Conservation (phyloP, 257 asterid genomes). For the Ophiorrhiza pumila region DNA sequence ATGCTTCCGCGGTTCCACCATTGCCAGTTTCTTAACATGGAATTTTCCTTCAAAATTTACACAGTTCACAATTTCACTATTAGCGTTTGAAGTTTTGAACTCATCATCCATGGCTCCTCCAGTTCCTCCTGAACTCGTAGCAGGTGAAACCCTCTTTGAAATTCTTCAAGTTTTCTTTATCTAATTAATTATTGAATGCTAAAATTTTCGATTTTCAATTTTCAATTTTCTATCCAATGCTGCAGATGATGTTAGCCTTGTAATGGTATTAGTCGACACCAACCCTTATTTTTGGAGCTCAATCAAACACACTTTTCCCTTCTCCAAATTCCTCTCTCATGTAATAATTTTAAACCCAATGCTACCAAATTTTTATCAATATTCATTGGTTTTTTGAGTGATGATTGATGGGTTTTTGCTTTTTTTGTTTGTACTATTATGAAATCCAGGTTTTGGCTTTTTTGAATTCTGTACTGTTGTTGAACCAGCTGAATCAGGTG, state of each 20-base stretch:
- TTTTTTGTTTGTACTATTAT: background rate
- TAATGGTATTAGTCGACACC: slow-evolving; percentile 76
- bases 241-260: slow-evolving; percentile 82
- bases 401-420: background rate
- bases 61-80: too few relatives aligned
- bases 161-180: background rate
- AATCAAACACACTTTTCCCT: slow-evolving; percentile 45
- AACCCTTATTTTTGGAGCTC: slow-evolving; percentile 91
- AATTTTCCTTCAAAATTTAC: too few relatives aligned
- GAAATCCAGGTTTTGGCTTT: slow-evolving; percentile 66
- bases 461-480: slow-evolving; percentile 64
- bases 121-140: slow-evolving; percentile 19
- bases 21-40: too few relatives aligned
- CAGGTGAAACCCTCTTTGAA: slow-evolving; percentile 13
- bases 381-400: slow-evolving; percentile 4
- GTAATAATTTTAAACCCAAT: slow-evolving; percentile 33
- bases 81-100: too few relatives aligned
- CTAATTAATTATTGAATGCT: background rate
- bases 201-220: background rate
- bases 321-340: slow-evolving; percentile 69
- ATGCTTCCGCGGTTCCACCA: too few relatives aligned
- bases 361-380: background rate
- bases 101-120: slow-evolving; percentile 21
- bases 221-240: background rate
- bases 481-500: slow-evolving; percentile 81